phyloP scores from a whole-genome alignment of 1,284 basidiomycete genomes.

The Fomitopsis pinicola region DNA sequence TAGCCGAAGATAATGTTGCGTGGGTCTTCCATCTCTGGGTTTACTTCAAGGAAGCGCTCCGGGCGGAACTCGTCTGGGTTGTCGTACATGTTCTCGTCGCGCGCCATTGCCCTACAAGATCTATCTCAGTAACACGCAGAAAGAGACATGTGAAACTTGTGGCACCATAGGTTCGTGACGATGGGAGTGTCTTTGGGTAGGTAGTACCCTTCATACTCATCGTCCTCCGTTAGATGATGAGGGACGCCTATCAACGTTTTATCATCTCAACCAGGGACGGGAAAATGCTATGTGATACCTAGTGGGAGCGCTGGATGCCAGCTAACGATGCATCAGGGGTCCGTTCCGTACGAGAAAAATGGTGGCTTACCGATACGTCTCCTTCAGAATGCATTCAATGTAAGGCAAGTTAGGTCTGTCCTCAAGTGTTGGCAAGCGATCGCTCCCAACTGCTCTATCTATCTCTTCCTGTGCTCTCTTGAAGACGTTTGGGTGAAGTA shows the following conservation, averaged over 20 bases:
- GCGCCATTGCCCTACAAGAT: background rate
- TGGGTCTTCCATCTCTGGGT: background rate
- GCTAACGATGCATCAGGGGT: background rate
- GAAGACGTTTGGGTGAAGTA: slow-evolving; percentile 21
- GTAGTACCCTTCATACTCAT: slow-evolving; percentile 4
- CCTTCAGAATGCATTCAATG: background rate
- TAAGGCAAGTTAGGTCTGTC: background rate
- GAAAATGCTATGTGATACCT: too few relatives aligned
- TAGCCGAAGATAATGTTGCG: background rate
- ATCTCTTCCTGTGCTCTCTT: background rate
- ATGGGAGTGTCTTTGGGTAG: slow-evolving; percentile 14
- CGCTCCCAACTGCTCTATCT: background rate
- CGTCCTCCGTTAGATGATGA: background rate
- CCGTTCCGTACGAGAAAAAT: background rate
- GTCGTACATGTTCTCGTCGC: background rate
- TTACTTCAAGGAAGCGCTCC: background rate
- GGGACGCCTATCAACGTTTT: background rate
- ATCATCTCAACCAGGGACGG: too few relatives aligned
- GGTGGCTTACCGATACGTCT: background rate
- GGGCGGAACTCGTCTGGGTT: background rate
- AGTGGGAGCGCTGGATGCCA: too few relatives aligned
- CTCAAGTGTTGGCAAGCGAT: background rate
- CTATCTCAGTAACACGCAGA: background rate
- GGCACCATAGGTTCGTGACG: slow-evolving; percentile 2
- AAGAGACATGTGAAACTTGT: background rate